Evolutionary conservation across 805 yeast species (phyloP).

Genomic region (Suhomyces sp.): DNA sequence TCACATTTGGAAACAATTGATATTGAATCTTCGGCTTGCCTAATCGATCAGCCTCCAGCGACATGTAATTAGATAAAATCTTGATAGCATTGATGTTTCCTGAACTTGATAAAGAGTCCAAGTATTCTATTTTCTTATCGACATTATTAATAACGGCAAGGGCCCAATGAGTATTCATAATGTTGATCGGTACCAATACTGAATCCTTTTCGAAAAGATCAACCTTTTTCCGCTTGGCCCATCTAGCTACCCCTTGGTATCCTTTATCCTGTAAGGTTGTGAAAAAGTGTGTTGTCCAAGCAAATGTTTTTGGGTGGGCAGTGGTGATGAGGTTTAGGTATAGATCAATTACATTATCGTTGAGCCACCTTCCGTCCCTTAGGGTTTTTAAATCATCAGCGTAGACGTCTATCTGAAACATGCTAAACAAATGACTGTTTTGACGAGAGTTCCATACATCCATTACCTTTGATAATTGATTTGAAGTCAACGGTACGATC

Average conservation of each 20-base stretch:
- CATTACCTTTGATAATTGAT: slow-evolving; percentile 34
- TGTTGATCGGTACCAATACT: slow-evolving; percentile 83
- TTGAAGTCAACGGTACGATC: slow-evolving; percentile 22
- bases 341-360: slow-evolving; percentile 86
- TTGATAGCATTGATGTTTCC: slow-evolving; percentile 45
- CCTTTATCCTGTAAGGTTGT: slow-evolving; percentile 71
- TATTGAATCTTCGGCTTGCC: slow-evolving; percentile 22
- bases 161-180: slow-evolving; percentile 88
- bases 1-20: slow-evolving; percentile 22
- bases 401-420: slow-evolving; percentile 56
- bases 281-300: slow-evolving; percentile 88
- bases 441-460: slow-evolving; percentile 28
- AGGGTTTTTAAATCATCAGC: slow-evolving; percentile 72
- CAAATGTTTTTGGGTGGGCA: slow-evolving; percentile 47
- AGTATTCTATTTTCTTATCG: slow-evolving; percentile 59
- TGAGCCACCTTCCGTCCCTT: slow-evolving; percentile 75
- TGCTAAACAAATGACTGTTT: slow-evolving; percentile 27
- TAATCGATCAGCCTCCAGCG: slow-evolving; percentile 61
- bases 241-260: slow-evolving; percentile 73
- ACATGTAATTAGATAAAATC: slow-evolving; percentile 59
- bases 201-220: slow-evolving; percentile 62
- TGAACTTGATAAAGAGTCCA: slow-evolving; percentile 67
- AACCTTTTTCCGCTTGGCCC: slow-evolving; percentile 78
- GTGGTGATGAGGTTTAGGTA: slow-evolving; percentile 59
- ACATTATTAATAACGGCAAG: slow-evolving; percentile 72